A percentile compares a stretch with the other conserved stretches of the same genome.
Evolutionary conservation across 1,284 basidiomycete genomes (phyloP).

Genomic region (Ustilago hordei): DNA sequence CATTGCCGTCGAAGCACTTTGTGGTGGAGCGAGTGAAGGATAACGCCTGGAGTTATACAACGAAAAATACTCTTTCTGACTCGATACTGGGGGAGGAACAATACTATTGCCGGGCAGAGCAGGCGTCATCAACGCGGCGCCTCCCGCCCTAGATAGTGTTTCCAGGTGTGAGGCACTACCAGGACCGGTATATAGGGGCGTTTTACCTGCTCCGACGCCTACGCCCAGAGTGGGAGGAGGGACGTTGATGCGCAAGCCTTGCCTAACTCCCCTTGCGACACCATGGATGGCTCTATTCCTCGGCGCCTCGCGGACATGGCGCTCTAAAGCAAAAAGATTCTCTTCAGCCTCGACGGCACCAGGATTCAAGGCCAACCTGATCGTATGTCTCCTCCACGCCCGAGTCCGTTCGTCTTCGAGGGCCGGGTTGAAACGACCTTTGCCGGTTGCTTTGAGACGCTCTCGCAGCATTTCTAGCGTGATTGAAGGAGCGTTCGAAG

Average conservation of each 20-base stretch:
- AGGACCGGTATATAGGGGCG: conserved; percentile 22
- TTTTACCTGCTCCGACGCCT: not conserved
- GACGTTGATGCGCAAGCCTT: conserved; percentile 24
- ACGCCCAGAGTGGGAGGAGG: not conserved
- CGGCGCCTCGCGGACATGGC: not conserved
- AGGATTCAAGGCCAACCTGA: conserved; percentile 34
- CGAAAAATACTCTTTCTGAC: conserved; percentile 35
- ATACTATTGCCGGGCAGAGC: not conserved
- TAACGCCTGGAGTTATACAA: not conserved
- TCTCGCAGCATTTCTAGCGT: conserved; percentile 17
- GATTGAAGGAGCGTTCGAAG: not conserved
- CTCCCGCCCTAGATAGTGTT: not conserved
- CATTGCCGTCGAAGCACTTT: not conserved
- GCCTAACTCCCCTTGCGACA: conserved; percentile 1
- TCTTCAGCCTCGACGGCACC: conserved; percentile 12
- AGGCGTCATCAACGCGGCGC: not conserved
- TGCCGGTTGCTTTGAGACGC: conserved; percentile 13
- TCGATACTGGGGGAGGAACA: conserved; percentile 16
- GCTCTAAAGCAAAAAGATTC: not conserved
- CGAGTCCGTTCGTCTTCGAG: conserved; percentile 35
- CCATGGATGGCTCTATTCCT: not conserved
- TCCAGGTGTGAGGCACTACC: conserved; percentile 24
- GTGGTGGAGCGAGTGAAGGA: not conserved
- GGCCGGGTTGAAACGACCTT: not conserved
- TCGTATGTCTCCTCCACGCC: conserved; percentile 37